phyloP scores from a whole-genome alignment of 805 yeast species.

The Teunomyces lycoperdinae region DNA sequence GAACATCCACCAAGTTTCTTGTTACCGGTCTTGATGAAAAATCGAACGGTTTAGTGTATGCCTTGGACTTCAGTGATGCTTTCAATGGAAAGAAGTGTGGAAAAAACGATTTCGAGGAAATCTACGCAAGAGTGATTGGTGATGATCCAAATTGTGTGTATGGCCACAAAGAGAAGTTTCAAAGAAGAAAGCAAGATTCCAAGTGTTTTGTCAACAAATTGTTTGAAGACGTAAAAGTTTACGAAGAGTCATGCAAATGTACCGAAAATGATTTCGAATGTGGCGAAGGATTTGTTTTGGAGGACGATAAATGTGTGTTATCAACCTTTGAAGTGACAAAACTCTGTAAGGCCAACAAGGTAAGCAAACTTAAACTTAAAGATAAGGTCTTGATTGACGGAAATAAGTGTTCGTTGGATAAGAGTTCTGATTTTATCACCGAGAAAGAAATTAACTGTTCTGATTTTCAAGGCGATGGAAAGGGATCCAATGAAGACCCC shows the following conservation, averaged over 20 bases:
- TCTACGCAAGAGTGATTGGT: conserved; percentile 49
- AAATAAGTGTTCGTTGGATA: conserved; percentile 38
- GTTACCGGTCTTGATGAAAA: conserved; percentile 40
- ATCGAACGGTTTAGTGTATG: conserved; percentile 21
- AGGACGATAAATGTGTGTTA: conserved; percentile 18
- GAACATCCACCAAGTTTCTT: conserved; percentile 60
- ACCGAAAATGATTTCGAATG: conserved; percentile 70
- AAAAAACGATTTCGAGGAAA: conserved; percentile 59
- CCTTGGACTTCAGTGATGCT: conserved; percentile 57
- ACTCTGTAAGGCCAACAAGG: conserved; percentile 21
- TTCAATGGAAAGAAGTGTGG: conserved; percentile 47
- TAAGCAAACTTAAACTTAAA: conserved; percentile 23
- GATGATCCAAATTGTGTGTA: conserved; percentile 51
- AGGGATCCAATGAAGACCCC: conserved; percentile 7
- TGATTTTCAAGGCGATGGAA: conserved; percentile 17
- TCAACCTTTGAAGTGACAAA: conserved; percentile 14
- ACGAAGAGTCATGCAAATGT: conserved; percentile 63
- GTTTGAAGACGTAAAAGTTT: conserved; percentile 44
- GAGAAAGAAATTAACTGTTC: conserved; percentile 35
- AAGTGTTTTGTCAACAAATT: conserved; percentile 56
- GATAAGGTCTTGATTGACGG: conserved; percentile 46
- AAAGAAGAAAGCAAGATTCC: conserved; percentile 62
- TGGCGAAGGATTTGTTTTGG: conserved; percentile 42
- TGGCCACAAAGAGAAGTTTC: conserved; percentile 65
- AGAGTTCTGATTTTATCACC: conserved; percentile 20